Evolutionary conservation across 1,139 yeast genomes (phyloP).

Genomic region (Magnusiomyces tetraspermus): DNA sequence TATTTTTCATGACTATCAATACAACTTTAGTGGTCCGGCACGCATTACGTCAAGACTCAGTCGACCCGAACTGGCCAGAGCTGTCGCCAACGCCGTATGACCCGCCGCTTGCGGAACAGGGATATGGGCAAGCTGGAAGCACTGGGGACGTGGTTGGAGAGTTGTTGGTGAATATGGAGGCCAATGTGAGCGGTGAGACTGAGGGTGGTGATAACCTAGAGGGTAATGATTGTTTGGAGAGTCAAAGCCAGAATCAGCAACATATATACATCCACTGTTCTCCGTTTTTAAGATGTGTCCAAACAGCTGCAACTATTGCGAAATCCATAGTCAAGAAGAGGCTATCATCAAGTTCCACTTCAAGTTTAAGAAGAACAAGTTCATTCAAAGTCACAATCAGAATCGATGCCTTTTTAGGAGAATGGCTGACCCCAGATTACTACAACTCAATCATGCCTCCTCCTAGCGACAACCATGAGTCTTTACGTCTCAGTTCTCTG

Average conservation of each 20-base stretch:
- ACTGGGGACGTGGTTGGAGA: conserved; percentile 15
- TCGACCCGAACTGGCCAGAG: conserved; percentile 26
- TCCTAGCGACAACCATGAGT: conserved; percentile 29
- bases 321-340: conserved; percentile 9
- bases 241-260: background rate
- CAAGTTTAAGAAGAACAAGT: background rate
- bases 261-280: conserved; percentile 29
- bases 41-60: conserved; percentile 29
- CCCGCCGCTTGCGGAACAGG: conserved; percentile 29
- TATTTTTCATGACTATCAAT: conserved; percentile 13
- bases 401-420: conserved; percentile 33
- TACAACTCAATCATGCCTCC: conserved; percentile 31
- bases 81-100: conserved; percentile 33
- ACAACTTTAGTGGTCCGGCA: conserved; percentile 30
- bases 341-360: background rate
- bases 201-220: background rate
- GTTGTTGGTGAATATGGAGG: background rate
- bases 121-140: conserved; percentile 26
- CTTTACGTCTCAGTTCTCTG: conserved; percentile 23
- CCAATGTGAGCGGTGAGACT: background rate
- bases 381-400: conserved; percentile 21
- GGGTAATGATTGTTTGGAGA: background rate
- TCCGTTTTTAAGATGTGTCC: conserved; percentile 35
- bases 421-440: conserved; percentile 36
- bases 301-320: conserved; percentile 28